phyloP scores from a whole-genome alignment of 2,329 filamentous ascomycete genomes.

The Colletotrichum cereale region DNA sequence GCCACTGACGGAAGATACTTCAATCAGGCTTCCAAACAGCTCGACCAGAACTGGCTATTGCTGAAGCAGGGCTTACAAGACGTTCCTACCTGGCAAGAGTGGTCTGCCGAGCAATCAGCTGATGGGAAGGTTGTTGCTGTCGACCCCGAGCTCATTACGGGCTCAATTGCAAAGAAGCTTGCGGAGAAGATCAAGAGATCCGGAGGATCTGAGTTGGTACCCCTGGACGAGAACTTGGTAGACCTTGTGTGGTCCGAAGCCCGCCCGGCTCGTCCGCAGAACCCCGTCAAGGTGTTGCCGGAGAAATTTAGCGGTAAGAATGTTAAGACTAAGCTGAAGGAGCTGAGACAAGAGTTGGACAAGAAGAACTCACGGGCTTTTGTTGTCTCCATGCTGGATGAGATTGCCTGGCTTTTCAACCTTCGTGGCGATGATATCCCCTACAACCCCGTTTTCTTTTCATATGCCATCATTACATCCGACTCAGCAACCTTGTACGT shows the following conservation, averaged over 20 bases:
- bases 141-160: slow-evolving; percentile 88
- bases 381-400: slow-evolving; percentile 94
- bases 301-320: slow-evolving; percentile 84
- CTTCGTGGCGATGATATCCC: slow-evolving; percentile 94
- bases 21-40: slow-evolving; percentile 92
- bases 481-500: slow-evolving; percentile 85
- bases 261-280: slow-evolving; percentile 79
- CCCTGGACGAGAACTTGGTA: slow-evolving; percentile 86
- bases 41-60: slow-evolving; percentile 91
- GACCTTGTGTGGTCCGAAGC: slow-evolving; percentile 87
- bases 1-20: slow-evolving; percentile 98
- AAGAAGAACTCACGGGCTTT: slow-evolving; percentile 92
- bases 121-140: slow-evolving; percentile 91
- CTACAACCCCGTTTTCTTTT: slow-evolving; percentile 99
- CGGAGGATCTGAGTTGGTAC: slow-evolving; percentile 81
- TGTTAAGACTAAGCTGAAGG: slow-evolving; percentile 84
- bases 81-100: slow-evolving; percentile 97
- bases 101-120: slow-evolving; percentile 88
- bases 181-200: slow-evolving; percentile 88
- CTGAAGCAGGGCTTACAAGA: slow-evolving; percentile 94
- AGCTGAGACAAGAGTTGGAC: slow-evolving; percentile 89
- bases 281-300: slow-evolving; percentile 79
- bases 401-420: slow-evolving; percentile 99
- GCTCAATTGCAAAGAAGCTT: slow-evolving; percentile 73
- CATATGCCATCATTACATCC: slow-evolving; percentile 89